phyloP scores from a whole-genome alignment of 2,329 filamentous ascomycete species.

The Claviceps cyperi region DNA sequence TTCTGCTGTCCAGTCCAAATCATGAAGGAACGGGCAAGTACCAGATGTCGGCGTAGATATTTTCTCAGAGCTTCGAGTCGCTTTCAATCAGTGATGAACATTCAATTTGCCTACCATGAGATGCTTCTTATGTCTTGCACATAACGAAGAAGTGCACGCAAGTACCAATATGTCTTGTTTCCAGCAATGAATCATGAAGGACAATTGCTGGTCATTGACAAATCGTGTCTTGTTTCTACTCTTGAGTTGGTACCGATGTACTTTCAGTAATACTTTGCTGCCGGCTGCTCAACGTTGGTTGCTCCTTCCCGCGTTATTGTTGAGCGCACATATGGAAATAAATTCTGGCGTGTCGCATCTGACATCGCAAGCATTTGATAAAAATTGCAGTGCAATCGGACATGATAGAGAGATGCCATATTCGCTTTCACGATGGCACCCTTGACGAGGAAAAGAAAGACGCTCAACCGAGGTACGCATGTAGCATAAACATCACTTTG shows the following conservation, averaged over 20 bases:
- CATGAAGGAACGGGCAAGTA: too few species aligned
- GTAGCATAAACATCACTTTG: not conserved
- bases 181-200: too few species aligned
- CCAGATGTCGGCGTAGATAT: too few species aligned
- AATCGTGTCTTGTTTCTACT: too few species aligned
- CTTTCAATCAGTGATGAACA: constrained; percentile 3
- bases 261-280: not conserved
- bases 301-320: not conserved
- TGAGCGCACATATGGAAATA: too few species aligned
- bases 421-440: constrained; percentile 13
- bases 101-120: not conserved
- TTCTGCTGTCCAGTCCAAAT: too few species aligned
- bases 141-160: too few species aligned
- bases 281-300: not conserved
- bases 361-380: not conserved
- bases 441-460: constrained; percentile 14
- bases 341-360: not conserved
- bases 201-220: too few species aligned
- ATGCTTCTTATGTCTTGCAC: too few species aligned
- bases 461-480: constrained; percentile 10
- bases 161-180: too few species aligned
- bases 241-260: too few species aligned
- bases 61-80: not conserved
- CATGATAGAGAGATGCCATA: not conserved
- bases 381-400: not conserved